Base-by-base conservation (phyloP, 2,329 filamentous ascomycete species). In the Aspergillus sp. region DNA sequence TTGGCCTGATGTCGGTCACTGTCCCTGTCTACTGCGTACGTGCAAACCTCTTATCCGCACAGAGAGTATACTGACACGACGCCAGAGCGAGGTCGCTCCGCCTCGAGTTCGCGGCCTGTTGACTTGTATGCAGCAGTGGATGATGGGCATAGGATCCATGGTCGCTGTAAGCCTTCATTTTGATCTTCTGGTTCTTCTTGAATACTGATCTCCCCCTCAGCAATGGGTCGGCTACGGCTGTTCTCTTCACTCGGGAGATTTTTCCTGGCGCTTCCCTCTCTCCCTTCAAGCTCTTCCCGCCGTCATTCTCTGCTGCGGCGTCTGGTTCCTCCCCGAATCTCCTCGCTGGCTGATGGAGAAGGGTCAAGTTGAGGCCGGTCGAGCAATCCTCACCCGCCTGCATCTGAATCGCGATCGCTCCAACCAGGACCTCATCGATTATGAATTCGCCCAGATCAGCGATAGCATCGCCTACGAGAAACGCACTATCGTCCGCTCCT, bases 281-380 rank as follows among this genome's bases (percentile, higher is more conserved):
- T 58, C 59, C 7, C 61, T 66, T 39, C 59, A 67, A 52, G 65
- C 64, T 4, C 49, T 74, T 5, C 72, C 73, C 8, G 67, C 68
- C 0, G 35, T 71, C 7, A 45, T 67, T 6, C 57, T 72, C 5
- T 54, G 49, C 5, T 28, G 57, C 4, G 66, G 65, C 13, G 58
- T 68, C 39, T 46, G 60, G 39, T 66, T 60, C 32, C 49, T 67
- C 8, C 59, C 60, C 5, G 63, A 66, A 41, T 62, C 64, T 4
- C 64, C 64, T n/a, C 58, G 64, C 8, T 60, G 60, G 36, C 49
- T 66, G 10, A 49, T 65, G 28, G 68, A 71, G 44, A 62, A 62
- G 35, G 68, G 19, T 4, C 19, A 19, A 2, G 19, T 2, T 19
- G 19, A 19, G 19, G 19, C 19, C 4, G 19, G 19, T 4, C 19